Evolutionary conservation across 2,329 filamentous ascomycete genomes (phyloP).

Genomic region (Aspergillus sp.): DNA sequence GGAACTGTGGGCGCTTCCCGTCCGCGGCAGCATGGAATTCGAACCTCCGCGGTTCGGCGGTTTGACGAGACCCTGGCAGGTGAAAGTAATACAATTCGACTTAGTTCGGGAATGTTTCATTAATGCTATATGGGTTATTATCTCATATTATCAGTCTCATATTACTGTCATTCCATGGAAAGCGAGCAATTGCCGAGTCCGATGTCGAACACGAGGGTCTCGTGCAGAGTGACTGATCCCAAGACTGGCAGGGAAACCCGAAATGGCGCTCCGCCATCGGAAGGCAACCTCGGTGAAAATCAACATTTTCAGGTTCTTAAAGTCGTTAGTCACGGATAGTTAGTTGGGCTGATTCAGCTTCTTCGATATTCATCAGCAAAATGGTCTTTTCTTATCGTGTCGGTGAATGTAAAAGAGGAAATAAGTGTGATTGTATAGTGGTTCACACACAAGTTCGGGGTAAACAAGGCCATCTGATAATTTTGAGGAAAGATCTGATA

Average conservation of each 20-base stretch:
- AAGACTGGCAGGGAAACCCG: neutral
- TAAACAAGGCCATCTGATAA: constrained; percentile 8
- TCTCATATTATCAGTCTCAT: neutral
- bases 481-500: constrained; percentile 8
- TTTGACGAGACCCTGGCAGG: constrained; percentile 10
- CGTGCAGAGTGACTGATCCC: too few relatives aligned
- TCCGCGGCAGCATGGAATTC: constrained; percentile 2
- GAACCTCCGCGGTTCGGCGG: constrained; percentile 24
- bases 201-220: constrained; percentile 3
- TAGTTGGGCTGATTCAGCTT: constrained; percentile 15
- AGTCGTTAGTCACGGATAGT: constrained; percentile 3
- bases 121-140: neutral
- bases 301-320: neutral
- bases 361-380: neutral
- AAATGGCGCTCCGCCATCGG: constrained; percentile 23
- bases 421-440: neutral
- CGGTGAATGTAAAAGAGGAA: neutral
- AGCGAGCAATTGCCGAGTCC: constrained; percentile 2
- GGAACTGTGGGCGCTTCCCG: neutral
- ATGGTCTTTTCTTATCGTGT: neutral
- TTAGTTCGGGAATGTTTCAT: neutral
- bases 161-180: neutral
- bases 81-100: neutral
- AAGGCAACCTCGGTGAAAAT: constrained; percentile 12
- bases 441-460: neutral